phyloP scores from a whole-genome alignment of 345 rosid species.

The Ceriops decandra region DNA sequence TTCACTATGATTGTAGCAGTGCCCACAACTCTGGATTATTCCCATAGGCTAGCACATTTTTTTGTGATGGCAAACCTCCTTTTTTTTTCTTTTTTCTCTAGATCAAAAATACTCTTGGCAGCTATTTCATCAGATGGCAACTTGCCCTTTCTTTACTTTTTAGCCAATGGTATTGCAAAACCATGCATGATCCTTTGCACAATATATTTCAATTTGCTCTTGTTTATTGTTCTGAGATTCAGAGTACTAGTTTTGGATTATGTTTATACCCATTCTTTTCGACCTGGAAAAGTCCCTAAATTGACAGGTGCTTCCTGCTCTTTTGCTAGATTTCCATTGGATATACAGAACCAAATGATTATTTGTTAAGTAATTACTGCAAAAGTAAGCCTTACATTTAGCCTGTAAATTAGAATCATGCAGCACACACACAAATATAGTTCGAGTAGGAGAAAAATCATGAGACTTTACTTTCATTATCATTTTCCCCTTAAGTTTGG shows the following conservation, averaged over 20 bases:
- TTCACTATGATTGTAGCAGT: slow-evolving; percentile 45
- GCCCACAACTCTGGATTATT: slow-evolving; percentile 35
- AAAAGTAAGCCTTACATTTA: not conserved
- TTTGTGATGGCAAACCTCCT: not conserved
- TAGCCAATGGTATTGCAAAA: not conserved
- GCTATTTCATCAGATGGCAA: slow-evolving; percentile 12
- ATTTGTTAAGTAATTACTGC: not conserved
- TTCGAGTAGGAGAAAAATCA: not conserved
- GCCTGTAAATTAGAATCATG: slow-evolving; percentile 7
- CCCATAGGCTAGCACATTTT: slow-evolving; percentile 25
- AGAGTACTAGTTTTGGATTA: not conserved
- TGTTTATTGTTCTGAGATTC: not conserved
- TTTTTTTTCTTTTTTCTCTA: too few species aligned
- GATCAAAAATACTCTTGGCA: too few species aligned
- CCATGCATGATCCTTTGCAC: not conserved
- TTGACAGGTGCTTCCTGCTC: too few species aligned
- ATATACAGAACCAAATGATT: not conserved
- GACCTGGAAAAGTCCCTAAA: too few species aligned
- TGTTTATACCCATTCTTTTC: too few species aligned
- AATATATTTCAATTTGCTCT: not conserved
- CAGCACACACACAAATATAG: too few species aligned
- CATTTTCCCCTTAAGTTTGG: not conserved
- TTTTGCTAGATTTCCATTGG: too few species aligned
- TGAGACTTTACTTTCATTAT: not conserved
- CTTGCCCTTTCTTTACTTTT: slow-evolving; percentile 8